Base-by-base conservation (phyloP, 768 basidiomycete genomes). In the Hericium rajendrae region DNA sequence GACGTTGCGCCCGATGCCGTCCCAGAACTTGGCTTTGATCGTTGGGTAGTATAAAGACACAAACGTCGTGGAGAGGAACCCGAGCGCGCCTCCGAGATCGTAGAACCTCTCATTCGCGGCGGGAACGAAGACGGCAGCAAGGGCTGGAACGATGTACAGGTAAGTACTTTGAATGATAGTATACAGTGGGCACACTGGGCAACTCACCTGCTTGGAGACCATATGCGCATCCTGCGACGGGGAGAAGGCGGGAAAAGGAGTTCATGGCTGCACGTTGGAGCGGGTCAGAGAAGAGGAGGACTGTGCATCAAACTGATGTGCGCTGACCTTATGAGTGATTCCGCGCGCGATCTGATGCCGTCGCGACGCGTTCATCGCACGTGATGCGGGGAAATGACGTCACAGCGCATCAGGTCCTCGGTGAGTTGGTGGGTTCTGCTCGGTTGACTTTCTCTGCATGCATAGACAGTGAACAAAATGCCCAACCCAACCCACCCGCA, bases 111-210 rank as follows among this genome's bases (percentile, higher is more conserved):
- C 86, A 53, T 79, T 79, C 41, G 82, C 74, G 57, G 76, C 78
- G 2, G 86, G 88, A 4, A 88, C 81, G 57, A 84, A 85, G 18
- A 85, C 69, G 4, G 76, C 55, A 0, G 84, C 87, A 53, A 80
- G 76, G 5, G 75, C 80, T 81, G 56, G 5, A 22, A 48, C 50
- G 40, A 40, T 15, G 22, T 43, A 32, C 16, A 43, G 56, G 55
- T 57, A 52, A 38, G 12, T 48, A 37, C 11, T 56, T 38, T 26
- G n/a, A n/a, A 60, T 53, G 43, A 38, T 16, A 54, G 46, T 13
- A 59, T 15, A n/a, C 54, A 48, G 41, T 38, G 62, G 5, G 39
- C 28, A 22, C 22, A 22, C 22, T 15, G 38, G 50, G 39, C 28
- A 11, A 41, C 70, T 62, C 63, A 80, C 80, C 60, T 12, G 76